Conservation (phyloP, 2,329 filamentous ascomycete species). For the Fusarium lyarnte region DNA sequence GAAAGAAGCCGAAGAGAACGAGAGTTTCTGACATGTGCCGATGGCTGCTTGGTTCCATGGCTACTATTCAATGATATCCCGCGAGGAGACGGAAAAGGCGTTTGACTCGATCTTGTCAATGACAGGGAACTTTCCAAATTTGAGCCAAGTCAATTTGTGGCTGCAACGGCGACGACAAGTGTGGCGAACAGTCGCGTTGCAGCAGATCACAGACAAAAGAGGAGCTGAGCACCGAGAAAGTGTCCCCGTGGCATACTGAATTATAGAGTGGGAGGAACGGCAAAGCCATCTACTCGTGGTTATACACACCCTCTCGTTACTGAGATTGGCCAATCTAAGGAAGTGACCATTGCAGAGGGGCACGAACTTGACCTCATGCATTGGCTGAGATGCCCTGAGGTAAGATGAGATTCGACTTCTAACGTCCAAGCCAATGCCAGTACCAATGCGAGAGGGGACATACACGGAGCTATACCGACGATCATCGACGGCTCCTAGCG, state of each 20-base stretch:
- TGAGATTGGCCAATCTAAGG: constrained; percentile 31
- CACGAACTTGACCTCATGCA: constrained; percentile 33
- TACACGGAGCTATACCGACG: constrained; percentile 28
- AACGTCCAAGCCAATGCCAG: neutral
- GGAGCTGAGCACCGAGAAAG: constrained; percentile 11
- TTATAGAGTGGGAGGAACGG: constrained; percentile 35
- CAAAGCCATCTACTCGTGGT: constrained; percentile 29
- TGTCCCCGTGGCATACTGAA: constrained; percentile 38
- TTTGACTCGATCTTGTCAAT: constrained; percentile 22
- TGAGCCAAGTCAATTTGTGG: constrained; percentile 22
- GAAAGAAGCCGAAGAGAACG: neutral
- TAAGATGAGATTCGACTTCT: constrained; percentile 19
- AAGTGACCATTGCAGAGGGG: constrained; percentile 15
- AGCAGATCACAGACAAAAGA: constrained; percentile 21
- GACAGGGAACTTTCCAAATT: neutral
- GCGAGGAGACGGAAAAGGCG: constrained; percentile 27
- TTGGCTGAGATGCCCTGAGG: constrained; percentile 18
- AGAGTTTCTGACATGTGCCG: constrained; percentile 7
- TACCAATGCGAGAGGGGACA: constrained; percentile 6
- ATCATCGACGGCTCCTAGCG: constrained; percentile 37
- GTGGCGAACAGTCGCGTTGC: constrained; percentile 35
- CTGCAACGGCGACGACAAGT: constrained; percentile 17
- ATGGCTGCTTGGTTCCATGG: neutral
- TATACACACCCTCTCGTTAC: constrained; percentile 17
- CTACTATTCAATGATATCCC: neutral